phyloP scores from a whole-genome alignment of 1,284 basidiomycete species.

The Ceratobasidium sp. region DNA sequence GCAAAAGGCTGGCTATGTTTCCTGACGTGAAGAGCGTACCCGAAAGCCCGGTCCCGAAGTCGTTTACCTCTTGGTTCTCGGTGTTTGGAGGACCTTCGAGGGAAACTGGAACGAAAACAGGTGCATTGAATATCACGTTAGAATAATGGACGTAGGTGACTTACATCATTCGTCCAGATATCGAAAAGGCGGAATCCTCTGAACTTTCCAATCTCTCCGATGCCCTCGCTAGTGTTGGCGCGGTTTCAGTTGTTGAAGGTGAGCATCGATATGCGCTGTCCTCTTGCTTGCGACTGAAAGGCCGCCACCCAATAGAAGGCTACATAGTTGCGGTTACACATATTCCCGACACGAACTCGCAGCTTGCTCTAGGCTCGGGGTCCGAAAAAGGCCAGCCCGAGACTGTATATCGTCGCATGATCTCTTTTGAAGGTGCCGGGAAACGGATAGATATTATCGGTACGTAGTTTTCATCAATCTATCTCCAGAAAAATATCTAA shows the following conservation, averaged over 20 bases:
- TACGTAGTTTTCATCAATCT: neutral
- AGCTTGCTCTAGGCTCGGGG: neutral
- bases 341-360: neutral
- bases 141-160: neutral
- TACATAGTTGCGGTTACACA: constrained; percentile 26
- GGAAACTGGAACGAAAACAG: neutral
- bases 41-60: neutral
- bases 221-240: neutral
- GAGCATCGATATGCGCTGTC: neutral
- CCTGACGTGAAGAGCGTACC: constrained; percentile 6
- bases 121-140: neutral
- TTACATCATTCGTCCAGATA: neutral
- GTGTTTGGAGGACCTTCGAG: constrained; percentile 17
- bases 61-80: constrained; percentile 32
- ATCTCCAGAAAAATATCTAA: neutral
- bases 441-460: constrained; percentile 34
- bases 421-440: constrained; percentile 13
- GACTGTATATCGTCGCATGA: constrained; percentile 21
- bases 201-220: neutral
- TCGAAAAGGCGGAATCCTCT: constrained; percentile 11
- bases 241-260: neutral
- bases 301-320: neutral
- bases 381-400: neutral
- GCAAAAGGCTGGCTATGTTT: neutral
- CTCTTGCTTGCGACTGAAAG: neutral